phyloP scores from a whole-genome alignment of 352 stramenopile species.

The Pythium apleroticum region DNA sequence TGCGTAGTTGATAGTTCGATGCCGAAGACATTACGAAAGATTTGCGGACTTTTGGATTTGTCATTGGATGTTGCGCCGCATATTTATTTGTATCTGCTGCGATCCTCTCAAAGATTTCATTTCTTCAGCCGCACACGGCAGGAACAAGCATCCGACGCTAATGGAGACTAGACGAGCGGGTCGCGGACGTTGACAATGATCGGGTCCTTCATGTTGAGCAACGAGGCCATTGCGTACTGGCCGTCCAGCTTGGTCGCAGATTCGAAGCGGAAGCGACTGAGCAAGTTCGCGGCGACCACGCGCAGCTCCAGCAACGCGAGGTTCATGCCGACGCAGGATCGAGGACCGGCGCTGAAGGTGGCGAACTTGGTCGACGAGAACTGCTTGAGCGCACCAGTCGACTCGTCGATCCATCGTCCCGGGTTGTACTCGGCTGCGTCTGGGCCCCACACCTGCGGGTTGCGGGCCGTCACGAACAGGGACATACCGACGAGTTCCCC shows the following conservation, averaged over 20 bases:
- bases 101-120: too few species aligned
- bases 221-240: background rate
- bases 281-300: background rate
- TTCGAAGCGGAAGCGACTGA: background rate
- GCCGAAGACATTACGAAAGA: too few species aligned
- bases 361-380: constrained; percentile 30
- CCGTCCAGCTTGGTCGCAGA: background rate
- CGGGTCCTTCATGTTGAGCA: background rate
- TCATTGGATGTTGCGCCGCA: too few species aligned
- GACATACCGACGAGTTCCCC: constrained; percentile 24
- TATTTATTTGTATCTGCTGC: too few species aligned
- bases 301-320: constrained; percentile 40
- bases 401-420: constrained; percentile 49
- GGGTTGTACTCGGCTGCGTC: constrained; percentile 59
- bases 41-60: too few species aligned
- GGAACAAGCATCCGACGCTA: too few species aligned
- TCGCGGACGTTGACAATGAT: background rate
- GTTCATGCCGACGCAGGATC: constrained; percentile 43
- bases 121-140: too few species aligned
- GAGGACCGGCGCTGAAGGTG: constrained; percentile 44
- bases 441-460: constrained; percentile 38
- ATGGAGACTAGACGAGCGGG: too few species aligned
- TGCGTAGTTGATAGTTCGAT: too few species aligned
- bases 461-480: constrained; percentile 30
- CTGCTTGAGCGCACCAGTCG: constrained; percentile 12